Conservation (phyloP, 2,329 filamentous ascomycete genomes). For the Xylaria sp. region DNA sequence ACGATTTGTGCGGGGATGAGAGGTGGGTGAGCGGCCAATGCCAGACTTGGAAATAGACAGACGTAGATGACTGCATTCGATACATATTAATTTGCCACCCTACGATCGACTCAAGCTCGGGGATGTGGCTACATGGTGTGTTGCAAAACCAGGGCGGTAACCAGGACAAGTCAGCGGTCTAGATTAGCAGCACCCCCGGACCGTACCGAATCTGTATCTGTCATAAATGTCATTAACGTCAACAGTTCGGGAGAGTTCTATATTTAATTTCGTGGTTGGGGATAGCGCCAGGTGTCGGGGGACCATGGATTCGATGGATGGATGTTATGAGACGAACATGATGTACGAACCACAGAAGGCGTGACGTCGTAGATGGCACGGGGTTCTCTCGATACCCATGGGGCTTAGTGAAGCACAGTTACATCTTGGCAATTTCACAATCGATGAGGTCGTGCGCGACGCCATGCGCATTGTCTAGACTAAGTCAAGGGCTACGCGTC, state of each 20-base stretch:
- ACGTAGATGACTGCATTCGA: constrained; percentile 31
- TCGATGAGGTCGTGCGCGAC: background rate
- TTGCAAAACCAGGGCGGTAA: constrained; percentile 30
- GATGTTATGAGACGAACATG: constrained; percentile 1
- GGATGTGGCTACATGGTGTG: constrained; percentile 24
- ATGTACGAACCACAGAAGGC: background rate
- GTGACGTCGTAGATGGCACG: background rate
- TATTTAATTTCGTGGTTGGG: constrained; percentile 27
- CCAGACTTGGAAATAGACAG: constrained; percentile 12
- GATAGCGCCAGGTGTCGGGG: background rate
- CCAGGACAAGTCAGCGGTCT: constrained; percentile 29
- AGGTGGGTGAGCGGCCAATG: constrained; percentile 29
- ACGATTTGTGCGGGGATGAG: constrained; percentile 30
- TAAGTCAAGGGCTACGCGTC: background rate
- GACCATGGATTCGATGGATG: background rate
- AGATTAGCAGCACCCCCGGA: constrained; percentile 8
- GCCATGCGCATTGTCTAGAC: background rate
- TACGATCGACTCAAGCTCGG: constrained; percentile 29
- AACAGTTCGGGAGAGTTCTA: constrained; percentile 19
- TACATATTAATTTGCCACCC: constrained; percentile 39
- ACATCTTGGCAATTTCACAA: background rate
- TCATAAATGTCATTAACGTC: constrained; percentile 14
- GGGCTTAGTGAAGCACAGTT: background rate
- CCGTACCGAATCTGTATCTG: constrained; percentile 21
- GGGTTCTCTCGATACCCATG: background rate